Conservation (phyloP, 2,329 filamentous ascomycete species). For the Hysterium pulicare region DNA sequence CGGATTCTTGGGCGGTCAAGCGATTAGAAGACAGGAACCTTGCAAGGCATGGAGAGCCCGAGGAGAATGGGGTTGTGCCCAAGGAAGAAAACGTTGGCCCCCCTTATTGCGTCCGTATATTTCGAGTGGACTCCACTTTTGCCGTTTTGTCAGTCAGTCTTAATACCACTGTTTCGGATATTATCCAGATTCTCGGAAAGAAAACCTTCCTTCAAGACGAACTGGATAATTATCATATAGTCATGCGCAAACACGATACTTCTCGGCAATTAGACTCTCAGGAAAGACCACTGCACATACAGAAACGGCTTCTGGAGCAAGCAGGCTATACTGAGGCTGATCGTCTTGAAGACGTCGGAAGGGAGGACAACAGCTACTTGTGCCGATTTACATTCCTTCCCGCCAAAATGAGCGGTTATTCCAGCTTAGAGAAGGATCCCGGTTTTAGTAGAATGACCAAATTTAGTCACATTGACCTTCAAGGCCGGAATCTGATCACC, state of each 20-base stretch:
- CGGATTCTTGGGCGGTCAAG: slow-evolving; percentile 94
- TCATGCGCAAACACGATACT: slow-evolving; percentile 88
- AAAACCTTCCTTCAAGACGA: slow-evolving; percentile 92
- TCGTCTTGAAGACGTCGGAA: slow-evolving; percentile 84
- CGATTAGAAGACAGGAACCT: slow-evolving; percentile 64
- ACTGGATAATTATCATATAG: slow-evolving; percentile 90
- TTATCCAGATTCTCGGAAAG: slow-evolving; percentile 86
- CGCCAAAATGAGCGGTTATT: slow-evolving; percentile 76
- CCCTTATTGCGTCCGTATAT: slow-evolving; percentile 90
- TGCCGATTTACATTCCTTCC: slow-evolving; percentile 95
- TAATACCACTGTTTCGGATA: slow-evolving; percentile 79
- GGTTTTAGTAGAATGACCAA: slow-evolving; percentile 81
- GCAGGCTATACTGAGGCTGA: slow-evolving; percentile 86
- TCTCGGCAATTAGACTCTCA: slow-evolving; percentile 73
- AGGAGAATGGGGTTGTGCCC: slow-evolving; percentile 65
- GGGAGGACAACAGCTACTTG: slow-evolving; percentile 96
- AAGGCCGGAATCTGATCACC: slow-evolving; percentile 84
- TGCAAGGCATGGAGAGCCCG: slow-evolving; percentile 57
- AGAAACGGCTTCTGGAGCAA: slow-evolving; percentile 86
- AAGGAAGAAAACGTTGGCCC: slow-evolving; percentile 70
- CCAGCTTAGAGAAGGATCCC: slow-evolving; percentile 70
- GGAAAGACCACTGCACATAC: slow-evolving; percentile 84
- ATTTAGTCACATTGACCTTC: slow-evolving; percentile 89
- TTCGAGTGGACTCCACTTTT: slow-evolving; percentile 90
- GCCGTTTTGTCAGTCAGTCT: slow-evolving; percentile 82